Evolutionary conservation across 345 rosid species (phyloP).

Genomic region (Brassica nigra): DNA sequence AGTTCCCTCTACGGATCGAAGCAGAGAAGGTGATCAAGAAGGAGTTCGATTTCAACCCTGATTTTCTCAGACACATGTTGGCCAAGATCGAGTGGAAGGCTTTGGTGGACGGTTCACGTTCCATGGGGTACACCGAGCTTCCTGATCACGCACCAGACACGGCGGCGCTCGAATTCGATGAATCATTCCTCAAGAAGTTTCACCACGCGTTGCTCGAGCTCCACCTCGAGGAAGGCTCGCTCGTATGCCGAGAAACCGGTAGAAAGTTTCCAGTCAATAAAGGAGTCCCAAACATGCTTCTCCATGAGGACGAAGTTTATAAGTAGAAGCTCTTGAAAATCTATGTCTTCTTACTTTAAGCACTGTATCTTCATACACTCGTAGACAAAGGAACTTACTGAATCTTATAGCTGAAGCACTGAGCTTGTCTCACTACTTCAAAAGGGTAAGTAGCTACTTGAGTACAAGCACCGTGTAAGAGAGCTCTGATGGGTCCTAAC

Average conservation of each 20-base stretch:
- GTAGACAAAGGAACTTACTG: constrained; percentile 34
- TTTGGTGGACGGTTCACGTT: constrained; percentile 57
- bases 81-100: constrained; percentile 79
- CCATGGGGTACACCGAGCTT: constrained; percentile 66
- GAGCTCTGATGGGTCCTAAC: constrained; percentile 76
- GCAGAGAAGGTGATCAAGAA: constrained; percentile 58
- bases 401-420: too few relatives aligned
- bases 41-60: constrained; percentile 69
- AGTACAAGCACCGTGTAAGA: constrained; percentile 72
- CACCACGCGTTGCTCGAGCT: constrained; percentile 84
- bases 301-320: constrained; percentile 76
- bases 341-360: too few relatives aligned
- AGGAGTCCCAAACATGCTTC: constrained; percentile 89
- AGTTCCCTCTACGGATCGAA: constrained; percentile 72
- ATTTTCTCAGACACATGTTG: constrained; percentile 65
- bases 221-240: constrained; percentile 75
- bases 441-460: constrained; percentile 90
- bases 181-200: constrained; percentile 55
- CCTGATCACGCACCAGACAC: constrained; percentile 55
- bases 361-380: constrained; percentile 17
- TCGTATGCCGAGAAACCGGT: constrained; percentile 78
- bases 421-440: constrained; percentile 55
- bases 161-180: constrained; percentile 58
- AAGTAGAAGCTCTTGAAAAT: too few relatives aligned
- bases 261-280: constrained; percentile 60